Evolutionary conservation across 805 yeast species (phyloP), one percentile per base, ranked within the genome.

Genomic region (Tetrapisispora iriomotensis): DNA sequence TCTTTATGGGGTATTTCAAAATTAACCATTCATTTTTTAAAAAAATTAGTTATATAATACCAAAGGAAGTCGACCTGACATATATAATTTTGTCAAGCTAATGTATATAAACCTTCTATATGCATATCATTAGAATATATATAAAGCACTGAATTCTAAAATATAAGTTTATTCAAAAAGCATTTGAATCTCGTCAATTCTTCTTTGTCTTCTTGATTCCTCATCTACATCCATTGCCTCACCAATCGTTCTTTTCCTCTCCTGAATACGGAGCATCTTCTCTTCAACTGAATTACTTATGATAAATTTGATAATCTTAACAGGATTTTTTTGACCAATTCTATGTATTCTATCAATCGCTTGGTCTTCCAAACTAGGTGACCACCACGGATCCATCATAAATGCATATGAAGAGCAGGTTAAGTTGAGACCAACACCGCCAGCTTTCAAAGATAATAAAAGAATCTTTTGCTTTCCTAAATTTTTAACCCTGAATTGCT

Each of bases 361-460:
- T 58, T 86, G 96, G 37, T 83, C 85, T 51, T 86, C 95, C 39
- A 81, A 76, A 36, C 94, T 84, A 34, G 85, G 94, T 23, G 92
- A 83, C 96, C 96, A 88, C 92, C 95, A 88, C 0, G 96, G 96
- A 53, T 88, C 96, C 85, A 90, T 81, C 74, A 88, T 70, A 49
- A 78, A 86, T 2, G 94, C 96, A 26, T 74, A 70, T 0, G 84
- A 80, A 0, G 96, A 95, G 37, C 79, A 75, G 0, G 95, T 88
- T 44, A 88, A 64, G 53, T 88, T 88, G 45, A 88, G 66, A 0
- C 96, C 96, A 10, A 87, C 95, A 7, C 96, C 96, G 19, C 96
- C 96, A 0, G 96, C 94, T 58, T 86, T 88, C 45, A 87, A 62
- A 7, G 94, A 82, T 15, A 88, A 56, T 18, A 88, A 62, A 9